Base-by-base conservation (phyloP, 139 green algal genomes). In the Asterochloris erici region DNA sequence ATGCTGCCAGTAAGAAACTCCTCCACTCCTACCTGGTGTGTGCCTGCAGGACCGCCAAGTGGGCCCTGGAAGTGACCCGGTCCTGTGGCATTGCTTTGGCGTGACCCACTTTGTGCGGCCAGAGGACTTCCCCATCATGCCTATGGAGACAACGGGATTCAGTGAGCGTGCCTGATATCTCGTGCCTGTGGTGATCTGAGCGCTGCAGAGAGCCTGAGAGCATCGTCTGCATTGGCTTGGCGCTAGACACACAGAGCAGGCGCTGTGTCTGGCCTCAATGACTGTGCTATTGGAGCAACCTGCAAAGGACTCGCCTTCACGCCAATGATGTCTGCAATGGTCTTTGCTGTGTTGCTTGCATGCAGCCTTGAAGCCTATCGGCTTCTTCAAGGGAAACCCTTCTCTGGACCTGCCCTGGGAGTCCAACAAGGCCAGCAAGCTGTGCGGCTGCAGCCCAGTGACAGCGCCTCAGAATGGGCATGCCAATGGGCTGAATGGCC, bases 111-210 rank as follows among this genome's bases (percentile, higher is more conserved):
- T 89, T 12, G 78, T 84, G 14, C 79, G 88, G 16, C 74, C 81
- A 10, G 88, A 91, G 82, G 88, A 91, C 79, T 91, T 91, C 75
- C 88, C 88, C 16, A 84, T 90, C 38, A 91, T 91, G 88, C 86
- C 86, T 16, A 82, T 81, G 0, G 88, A 91, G 73, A 61, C 47
- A n/a, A 82, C 80, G 10, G 88, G 88, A 23, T 91, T 91, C 84
- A 86, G 38, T 54, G 38, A 54, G 38, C 38, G 38, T 6, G 38
- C 38, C 38, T 54, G 38, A 54, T 54, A 54, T 10, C 38, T 6
- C 6, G 4, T 54, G 38, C 6, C 38, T 54, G 38, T 6, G 38
- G 38, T 54, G 38, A 54, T 6, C 6, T 54, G 38, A 54, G 38
- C 6, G 38, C 38, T 54, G 38, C 38, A 54, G 38, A 6, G 38